These are phyloP conservation scores for Hyparrhenia diplandra DNA, from an alignment of 176 grass and related monocot species.

Conservation along the genomic window DNA sequence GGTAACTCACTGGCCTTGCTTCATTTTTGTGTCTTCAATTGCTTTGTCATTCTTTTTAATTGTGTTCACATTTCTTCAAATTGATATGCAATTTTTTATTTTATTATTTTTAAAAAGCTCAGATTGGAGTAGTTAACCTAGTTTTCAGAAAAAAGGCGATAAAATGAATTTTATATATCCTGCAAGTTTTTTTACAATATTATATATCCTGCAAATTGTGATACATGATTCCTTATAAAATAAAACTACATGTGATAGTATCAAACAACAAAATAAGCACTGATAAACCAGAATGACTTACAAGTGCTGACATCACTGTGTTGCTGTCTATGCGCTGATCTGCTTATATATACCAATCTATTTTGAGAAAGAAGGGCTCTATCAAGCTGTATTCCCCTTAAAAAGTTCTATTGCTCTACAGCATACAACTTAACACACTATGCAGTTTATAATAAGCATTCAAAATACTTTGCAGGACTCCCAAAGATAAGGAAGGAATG, in stretches of 20 bases:
- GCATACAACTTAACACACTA: not conserved
- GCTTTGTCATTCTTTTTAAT: not conserved
- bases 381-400: not conserved
- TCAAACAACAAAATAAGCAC: not conserved
- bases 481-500: conserved; percentile 96
- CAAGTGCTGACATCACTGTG: not conserved
- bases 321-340: not conserved
- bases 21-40: conserved; percentile 6
- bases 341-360: not conserved
- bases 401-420: not conserved
- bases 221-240: not conserved
- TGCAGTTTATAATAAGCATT: conserved; percentile 1
- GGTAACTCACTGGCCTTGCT: conserved; percentile 48
- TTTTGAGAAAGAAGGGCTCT: not conserved
- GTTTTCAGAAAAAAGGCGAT: not conserved
- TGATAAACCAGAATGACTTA: not conserved
- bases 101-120: not conserved
- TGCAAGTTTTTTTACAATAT: too few relatives aligned
- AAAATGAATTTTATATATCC: not conserved
- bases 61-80: not conserved
- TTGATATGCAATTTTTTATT: not conserved
- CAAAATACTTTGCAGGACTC: conserved; percentile 51
- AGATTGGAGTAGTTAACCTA: not conserved
- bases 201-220: too few relatives aligned
- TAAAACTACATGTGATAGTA: not conserved